Percentiles rank a stretch among this genome's conserved stretches.
Evolutionary conservation across 1,284 basidiomycete genomes (phyloP).

Genomic region (Meira miltonrushii): DNA sequence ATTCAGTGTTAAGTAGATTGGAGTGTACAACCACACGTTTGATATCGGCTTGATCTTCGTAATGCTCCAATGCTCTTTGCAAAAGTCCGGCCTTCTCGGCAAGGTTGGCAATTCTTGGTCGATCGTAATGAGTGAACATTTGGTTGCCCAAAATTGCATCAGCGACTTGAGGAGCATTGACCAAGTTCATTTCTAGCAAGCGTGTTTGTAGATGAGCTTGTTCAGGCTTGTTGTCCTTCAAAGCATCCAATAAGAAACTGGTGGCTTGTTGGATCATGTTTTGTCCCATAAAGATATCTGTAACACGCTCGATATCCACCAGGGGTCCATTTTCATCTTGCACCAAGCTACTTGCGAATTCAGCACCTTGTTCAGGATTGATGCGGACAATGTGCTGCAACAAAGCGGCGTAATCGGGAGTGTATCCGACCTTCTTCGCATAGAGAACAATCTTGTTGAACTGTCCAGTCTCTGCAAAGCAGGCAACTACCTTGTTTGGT

Average conservation of each 20-base stretch:
- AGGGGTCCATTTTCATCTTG: slow-evolving; percentile 89
- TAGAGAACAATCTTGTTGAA: slow-evolving; percentile 98
- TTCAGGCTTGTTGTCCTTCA: slow-evolving; percentile 98
- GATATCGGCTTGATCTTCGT: slow-evolving; percentile 92
- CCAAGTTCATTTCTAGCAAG: slow-evolving; percentile 93
- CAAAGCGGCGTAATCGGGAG: slow-evolving; percentile 88
- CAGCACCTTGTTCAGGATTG: slow-evolving; percentile 95
- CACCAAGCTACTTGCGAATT: slow-evolving; percentile 91
- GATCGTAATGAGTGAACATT: slow-evolving; percentile 97
- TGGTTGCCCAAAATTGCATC: slow-evolving; percentile 98
- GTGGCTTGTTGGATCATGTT: slow-evolving; percentile 99
- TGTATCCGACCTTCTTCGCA: slow-evolving; percentile 93
- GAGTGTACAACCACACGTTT: slow-evolving; percentile 97
- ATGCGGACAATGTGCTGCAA: slow-evolving; percentile 94
- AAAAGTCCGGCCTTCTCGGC: slow-evolving; percentile 96
- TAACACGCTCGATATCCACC: slow-evolving; percentile 74
- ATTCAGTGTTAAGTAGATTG: slow-evolving; percentile 78
- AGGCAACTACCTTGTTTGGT: slow-evolving; percentile 93
- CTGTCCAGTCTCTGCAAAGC: slow-evolving; percentile 98
- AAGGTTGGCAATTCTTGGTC: slow-evolving; percentile 91
- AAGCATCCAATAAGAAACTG: slow-evolving; percentile 93
- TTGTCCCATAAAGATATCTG: slow-evolving; percentile 96
- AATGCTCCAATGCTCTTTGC: slow-evolving; percentile 94
- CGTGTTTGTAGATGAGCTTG: slow-evolving; percentile 94
- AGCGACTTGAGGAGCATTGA: slow-evolving; percentile 96